These are phyloP conservation scores for Herpetomonas samuelpessoai DNA, from an alignment of 208 protist species.

Conservation along the genomic window DNA sequence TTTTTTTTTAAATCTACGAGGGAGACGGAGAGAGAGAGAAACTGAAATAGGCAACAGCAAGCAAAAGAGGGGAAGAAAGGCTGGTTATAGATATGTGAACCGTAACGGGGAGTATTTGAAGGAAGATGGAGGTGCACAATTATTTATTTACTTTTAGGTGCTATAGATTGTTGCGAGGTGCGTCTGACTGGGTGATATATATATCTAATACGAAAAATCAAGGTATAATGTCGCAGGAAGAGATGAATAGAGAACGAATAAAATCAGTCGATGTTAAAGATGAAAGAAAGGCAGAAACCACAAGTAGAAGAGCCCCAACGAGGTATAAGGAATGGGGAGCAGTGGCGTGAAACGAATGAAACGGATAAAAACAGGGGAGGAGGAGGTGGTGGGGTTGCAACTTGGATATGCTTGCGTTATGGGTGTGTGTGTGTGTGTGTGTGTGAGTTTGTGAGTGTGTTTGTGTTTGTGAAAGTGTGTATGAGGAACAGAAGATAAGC, in stretches of 20 bases:
- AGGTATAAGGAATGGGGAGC: background rate
- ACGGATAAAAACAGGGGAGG: background rate
- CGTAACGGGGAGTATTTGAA: too few relatives aligned
- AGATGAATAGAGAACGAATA: too few relatives aligned
- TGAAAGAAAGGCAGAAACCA: too few relatives aligned
- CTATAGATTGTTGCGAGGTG: too few relatives aligned
- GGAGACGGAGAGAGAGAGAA: conserved; percentile 7
- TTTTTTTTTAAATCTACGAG: background rate
- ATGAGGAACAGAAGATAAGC: background rate
- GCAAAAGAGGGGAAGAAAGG: conserved; percentile 1
- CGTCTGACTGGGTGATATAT: too few relatives aligned
- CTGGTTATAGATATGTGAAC: background rate
- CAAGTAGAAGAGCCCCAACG: background rate
- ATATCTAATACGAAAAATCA: too few relatives aligned
- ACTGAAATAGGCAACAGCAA: background rate
- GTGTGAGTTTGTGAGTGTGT: background rate
- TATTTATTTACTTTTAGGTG: too few relatives aligned
- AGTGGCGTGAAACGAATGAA: conserved; percentile 3
- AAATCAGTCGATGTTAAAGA: too few relatives aligned
- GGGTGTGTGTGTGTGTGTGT: background rate
- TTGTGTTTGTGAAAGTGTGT: background rate
- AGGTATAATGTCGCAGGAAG: too few relatives aligned
- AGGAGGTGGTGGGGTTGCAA: background rate
- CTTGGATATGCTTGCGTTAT: background rate
- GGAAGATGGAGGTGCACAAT: too few relatives aligned